Evolutionary conservation across 2,329 filamentous ascomycete species (phyloP), one percentile per base, ranked within the genome.

Genomic region (Westerdykella sp.): DNA sequence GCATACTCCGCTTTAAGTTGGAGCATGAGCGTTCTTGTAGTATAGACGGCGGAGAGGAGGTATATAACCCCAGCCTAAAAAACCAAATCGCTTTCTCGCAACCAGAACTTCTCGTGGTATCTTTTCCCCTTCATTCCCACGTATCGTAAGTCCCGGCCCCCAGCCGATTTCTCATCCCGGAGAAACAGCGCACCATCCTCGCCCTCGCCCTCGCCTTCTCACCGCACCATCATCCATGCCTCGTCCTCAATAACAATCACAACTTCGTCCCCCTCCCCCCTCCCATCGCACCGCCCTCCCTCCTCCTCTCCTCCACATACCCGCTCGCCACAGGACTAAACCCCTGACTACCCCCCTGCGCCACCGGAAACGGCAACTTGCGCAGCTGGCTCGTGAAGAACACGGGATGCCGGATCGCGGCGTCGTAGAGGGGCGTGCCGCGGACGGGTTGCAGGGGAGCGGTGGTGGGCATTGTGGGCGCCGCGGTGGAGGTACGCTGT

Each of bases 341-440:
- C 1, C 59, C 63, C 16, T 62, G 59, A 35, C 63, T 63, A 11
- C 59, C 55, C 25, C 55, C 47, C 13, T 63, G 50, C 11, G 66
- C 67, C 45, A 72, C 54, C 0, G 69, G 59, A 16, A 74, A 69
- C 5, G 80, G 76, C 2, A 76, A 73, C 54, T 75, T 78, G 45
- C 76, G 76, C 40, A 87, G 67, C 40, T 74, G 73, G 23, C 78
- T 71, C 0, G 84, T 85, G 68, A 89, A 88, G 68, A 90, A 90
- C 1, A 87, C 85, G 0, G 85, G 85, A 52, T 90, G 85, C 21
- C 78, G 70, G 32, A 72, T 73, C 1, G 84, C 79, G 9, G 78
- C 70, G 60, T 84, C 75, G 57, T 75, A 77, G 5, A 62, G 37
- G 39, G 28, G 15, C 37, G 42, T 2, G 51, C 48, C 32, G 50